Conservation (phyloP, 768 basidiomycete species). For the Tricholoma sp. region DNA sequence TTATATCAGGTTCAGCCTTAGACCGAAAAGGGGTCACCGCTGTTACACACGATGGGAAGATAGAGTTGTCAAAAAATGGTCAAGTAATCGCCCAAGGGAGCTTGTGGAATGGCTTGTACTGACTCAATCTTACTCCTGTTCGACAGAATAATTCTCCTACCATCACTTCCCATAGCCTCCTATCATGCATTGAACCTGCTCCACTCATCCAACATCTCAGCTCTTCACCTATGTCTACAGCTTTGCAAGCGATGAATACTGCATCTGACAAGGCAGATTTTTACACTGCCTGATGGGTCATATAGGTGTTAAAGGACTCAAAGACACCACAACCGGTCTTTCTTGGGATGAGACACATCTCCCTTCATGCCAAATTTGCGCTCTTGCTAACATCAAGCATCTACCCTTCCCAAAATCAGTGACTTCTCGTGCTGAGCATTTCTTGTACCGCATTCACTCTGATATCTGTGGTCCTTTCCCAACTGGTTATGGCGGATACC, state of each 20-base stretch:
- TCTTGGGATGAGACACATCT: no score
- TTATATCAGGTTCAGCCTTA: background rate
- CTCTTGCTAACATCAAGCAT: no score
- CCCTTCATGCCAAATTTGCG: no score
- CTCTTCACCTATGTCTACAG: background rate
- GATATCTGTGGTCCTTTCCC: no score
- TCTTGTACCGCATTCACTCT: no score
- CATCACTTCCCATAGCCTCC: no score
- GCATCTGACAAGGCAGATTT: no score
- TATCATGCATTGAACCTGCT: no score
- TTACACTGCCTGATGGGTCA: background rate
- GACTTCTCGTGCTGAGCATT: no score
- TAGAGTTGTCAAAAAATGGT: no score
- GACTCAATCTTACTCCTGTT: background rate
- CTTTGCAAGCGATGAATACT: background rate
- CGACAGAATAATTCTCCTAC: background rate
- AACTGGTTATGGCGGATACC: no score
- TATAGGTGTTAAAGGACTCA: background rate
- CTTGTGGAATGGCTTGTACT: background rate
- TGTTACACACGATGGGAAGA: background rate
- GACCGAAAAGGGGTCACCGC: background rate
- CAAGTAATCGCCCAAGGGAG: background rate
- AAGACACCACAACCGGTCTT: background rate
- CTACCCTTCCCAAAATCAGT: no score
- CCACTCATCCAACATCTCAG: background rate